These are phyloP conservation scores for Colletotrichum sp. DNA, from an alignment of 2,329 filamentous ascomycete species.

Conservation along the genomic window DNA sequence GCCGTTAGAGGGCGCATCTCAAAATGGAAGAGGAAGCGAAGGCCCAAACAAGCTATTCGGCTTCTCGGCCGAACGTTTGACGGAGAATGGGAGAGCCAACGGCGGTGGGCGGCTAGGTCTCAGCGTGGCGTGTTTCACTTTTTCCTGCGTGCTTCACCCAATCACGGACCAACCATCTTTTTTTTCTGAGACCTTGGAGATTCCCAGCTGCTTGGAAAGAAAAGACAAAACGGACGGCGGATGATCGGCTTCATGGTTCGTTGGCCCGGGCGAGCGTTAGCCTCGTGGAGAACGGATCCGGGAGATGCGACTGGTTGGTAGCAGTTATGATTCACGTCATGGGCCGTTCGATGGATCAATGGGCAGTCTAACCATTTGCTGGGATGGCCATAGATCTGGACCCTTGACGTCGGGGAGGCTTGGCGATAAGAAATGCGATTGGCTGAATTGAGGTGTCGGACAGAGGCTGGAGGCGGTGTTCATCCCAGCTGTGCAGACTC, in stretches of 20 bases:
- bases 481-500: not conserved
- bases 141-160: not conserved
- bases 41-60: not conserved
- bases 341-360: not conserved
- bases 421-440: not conserved
- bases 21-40: constrained; percentile 2
- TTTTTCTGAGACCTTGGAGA: not conserved
- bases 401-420: too few relatives aligned
- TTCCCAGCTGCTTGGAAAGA: not conserved
- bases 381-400: not conserved
- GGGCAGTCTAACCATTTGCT: not conserved
- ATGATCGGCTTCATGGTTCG: not conserved
- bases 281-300: not conserved
- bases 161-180: not conserved
- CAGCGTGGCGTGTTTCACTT: constrained; percentile 7
- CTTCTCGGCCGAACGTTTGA: not conserved
- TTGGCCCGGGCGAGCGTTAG: not conserved
- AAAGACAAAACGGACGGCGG: not conserved
- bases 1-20: not conserved
- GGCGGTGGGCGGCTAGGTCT: not conserved
- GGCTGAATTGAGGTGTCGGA: not conserved
- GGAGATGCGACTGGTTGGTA: not conserved
- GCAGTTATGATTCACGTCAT: not conserved
- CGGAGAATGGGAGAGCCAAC: not conserved
- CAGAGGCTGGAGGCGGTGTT: not conserved